Percentiles rank a stretch among this genome's conserved stretches.
These are phyloP conservation scores for Anisogramma anomala DNA, from an alignment of 2,329 filamentous ascomycete genomes.

Conservation along the genomic window DNA sequence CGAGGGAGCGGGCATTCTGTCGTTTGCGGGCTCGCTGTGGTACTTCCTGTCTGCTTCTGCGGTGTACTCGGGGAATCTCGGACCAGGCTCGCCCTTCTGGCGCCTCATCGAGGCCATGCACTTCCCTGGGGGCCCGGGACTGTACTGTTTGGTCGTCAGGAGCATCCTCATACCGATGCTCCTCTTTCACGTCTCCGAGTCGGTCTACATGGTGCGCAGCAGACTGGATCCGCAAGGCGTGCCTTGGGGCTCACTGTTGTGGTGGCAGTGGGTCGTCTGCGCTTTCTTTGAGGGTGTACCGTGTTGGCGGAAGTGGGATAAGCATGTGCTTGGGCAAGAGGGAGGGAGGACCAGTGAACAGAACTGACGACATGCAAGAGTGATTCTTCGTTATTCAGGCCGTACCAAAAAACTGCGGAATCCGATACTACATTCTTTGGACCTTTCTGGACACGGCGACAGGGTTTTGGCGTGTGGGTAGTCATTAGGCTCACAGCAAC, in stretches of 20 bases:
- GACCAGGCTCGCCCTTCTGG: slow-evolving; percentile 39
- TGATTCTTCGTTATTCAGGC: no score
- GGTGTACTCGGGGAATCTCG: slow-evolving; percentile 6
- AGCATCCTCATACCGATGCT: slow-evolving; percentile 48
- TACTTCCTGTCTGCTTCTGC: slow-evolving; percentile 30
- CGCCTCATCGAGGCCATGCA: slow-evolving; percentile 31
- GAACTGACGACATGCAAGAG: slow-evolving; percentile 14
- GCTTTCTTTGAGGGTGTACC: slow-evolving; percentile 44
- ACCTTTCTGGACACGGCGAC: no score
- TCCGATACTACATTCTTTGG: no score
- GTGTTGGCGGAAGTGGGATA: slow-evolving; percentile 40
- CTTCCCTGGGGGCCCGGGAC: slow-evolving; percentile 46
- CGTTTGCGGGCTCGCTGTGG: slow-evolving; percentile 43
- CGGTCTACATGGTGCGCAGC: slow-evolving; percentile 37
- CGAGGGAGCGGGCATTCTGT: slow-evolving; percentile 33
- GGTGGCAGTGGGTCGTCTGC: slow-evolving; percentile 43
- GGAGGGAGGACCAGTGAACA: slow-evolving; percentile 5
- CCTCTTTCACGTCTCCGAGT: slow-evolving; percentile 54
- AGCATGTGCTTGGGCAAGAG: slow-evolving; percentile 26
- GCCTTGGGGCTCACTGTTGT: slow-evolving; percentile 31
- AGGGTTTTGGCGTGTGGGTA: no score
- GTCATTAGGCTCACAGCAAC: no score
- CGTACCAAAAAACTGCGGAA: no score
- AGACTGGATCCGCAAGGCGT: slow-evolving; percentile 38
- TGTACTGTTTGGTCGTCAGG: slow-evolving; percentile 48